These are phyloP conservation scores for Colletotrichum australisinense DNA, from an alignment of 2,329 filamentous ascomycete species.

Conservation along the genomic window DNA sequence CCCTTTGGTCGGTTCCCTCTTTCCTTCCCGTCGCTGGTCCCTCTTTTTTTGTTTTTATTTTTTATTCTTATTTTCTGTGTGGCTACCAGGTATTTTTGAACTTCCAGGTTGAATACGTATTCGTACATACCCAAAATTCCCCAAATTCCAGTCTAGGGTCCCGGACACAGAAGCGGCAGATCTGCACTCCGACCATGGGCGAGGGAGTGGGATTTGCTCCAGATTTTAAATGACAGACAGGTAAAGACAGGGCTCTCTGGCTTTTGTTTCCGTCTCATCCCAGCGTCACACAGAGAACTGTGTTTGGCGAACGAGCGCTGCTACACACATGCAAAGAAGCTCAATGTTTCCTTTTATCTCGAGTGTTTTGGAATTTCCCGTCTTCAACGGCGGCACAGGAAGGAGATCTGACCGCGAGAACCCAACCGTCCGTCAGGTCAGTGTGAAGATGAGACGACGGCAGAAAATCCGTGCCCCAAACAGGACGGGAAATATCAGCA, in stretches of 20 bases:
- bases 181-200: slow-evolving; percentile 5
- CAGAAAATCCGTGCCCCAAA: slow-evolving; percentile 20
- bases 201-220: slow-evolving; percentile 16
- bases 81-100: background rate
- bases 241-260: slow-evolving; percentile 1
- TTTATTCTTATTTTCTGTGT: background rate
- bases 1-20: slow-evolving; percentile 21
- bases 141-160: slow-evolving; percentile 18
- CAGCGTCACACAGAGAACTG: background rate
- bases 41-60: background rate
- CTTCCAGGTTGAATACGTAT: too few relatives aligned
- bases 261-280: background rate
- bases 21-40: background rate
- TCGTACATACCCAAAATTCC: background rate
- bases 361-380: background rate
- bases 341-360: background rate
- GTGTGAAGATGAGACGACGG: slow-evolving; percentile 32
- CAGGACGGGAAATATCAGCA: slow-evolving; percentile 5
- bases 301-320: background rate
- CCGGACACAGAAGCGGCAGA: slow-evolving; percentile 26
- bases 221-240: slow-evolving; percentile 11
- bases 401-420: slow-evolving; percentile 19
- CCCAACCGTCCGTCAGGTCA: slow-evolving; percentile 20
- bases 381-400: background rate
- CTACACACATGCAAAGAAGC: slow-evolving; percentile 23